Evolutionary conservation across 495 filamentous ascomycete species (phyloP), one percentile per base, ranked within the genome.

Genomic region (Penicillium bovifimosum): DNA sequence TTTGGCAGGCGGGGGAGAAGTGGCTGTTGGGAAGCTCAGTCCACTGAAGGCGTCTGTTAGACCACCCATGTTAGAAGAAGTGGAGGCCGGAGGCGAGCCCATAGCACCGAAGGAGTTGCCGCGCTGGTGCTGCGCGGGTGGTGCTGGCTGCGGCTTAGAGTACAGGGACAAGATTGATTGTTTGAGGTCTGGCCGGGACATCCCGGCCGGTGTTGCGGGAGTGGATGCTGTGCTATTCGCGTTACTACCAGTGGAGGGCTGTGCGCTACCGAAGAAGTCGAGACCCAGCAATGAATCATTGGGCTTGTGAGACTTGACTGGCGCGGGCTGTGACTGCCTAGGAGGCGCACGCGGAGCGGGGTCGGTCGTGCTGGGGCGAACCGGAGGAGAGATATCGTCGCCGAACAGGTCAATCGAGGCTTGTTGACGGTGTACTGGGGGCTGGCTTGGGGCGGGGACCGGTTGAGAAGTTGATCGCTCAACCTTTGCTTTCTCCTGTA

Each of bases 131-230:
- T 80, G 75, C 32, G 68, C 62, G 45, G 80, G 82, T 13, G 79
- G 81, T 18, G 72, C 61, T 9, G 76, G 77, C 14, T 86, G 87
- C 35, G 88, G 85, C 35, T 91, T 89, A 32, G 93, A 88, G 63
- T 98, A 98, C 7, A 98, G 76, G 2, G 95, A 97, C 9, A 98
- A 72, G 50, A 98, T 98, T 10, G 92, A 96, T 66, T 96, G 91
- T 67, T 97, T 97, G 34, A 98, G 75, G 67, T 98, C 93, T 1
- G 95, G 92, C 34, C 93, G 78, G 36, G 91, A 96, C 57, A 87
- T 82, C 27, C 76, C 75, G 14, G 71, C 71, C 6, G 79, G 61
- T 16, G 76, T 74, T 9, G 79, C 69, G 27, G 79, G 72, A 18
- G 81, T 81, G 16, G 86, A 80, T 31, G 80, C 78, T 10, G 85